Conservation (phyloP, 768 basidiomycete genomes). For the Lyophyllum atratum region DNA sequence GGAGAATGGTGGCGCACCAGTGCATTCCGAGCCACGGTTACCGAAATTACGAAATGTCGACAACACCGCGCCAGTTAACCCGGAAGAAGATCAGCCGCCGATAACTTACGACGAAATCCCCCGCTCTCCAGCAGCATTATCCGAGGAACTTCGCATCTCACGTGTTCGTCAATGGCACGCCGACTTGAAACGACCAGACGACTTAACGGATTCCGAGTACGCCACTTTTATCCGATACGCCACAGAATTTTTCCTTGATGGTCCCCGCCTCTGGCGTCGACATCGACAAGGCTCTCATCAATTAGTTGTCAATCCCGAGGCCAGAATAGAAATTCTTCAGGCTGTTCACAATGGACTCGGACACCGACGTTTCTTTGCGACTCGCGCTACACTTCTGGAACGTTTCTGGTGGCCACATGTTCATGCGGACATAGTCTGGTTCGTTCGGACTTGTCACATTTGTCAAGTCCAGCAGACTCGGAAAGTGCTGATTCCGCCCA, state of each 20-base stretch:
- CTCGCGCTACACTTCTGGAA: not conserved
- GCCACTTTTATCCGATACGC: conserved; percentile 16
- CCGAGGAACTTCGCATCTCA: not conserved
- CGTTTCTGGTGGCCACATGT: conserved; percentile 32
- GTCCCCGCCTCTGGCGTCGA: conserved; percentile 20
- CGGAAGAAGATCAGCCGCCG: not conserved
- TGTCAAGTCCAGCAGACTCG: conserved; percentile 32
- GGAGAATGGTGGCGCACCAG: not conserved
- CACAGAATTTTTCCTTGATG: conserved; percentile 20
- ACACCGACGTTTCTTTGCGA: conserved; percentile 22
- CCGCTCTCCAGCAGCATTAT: not conserved
- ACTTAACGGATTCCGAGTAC: conserved; percentile 13
- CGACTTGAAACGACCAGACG: not conserved
- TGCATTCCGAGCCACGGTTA: not conserved
- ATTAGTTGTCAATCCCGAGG: conserved; percentile 26
- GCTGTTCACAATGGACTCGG: conserved; percentile 16
- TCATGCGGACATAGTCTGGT: conserved; percentile 29
- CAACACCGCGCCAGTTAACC: not conserved
- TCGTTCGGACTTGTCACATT: conserved; percentile 20
- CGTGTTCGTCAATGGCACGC: not conserved
- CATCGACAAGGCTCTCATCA: conserved; percentile 14
- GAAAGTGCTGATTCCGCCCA: conserved; percentile 26
- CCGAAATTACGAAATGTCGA: not conserved
- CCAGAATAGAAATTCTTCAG: conserved; percentile 23
- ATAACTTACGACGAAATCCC: not conserved